Evolutionary conservation across 202 grass and related monocot species (phyloP).

Genomic region (Musa balbisiana): DNA sequence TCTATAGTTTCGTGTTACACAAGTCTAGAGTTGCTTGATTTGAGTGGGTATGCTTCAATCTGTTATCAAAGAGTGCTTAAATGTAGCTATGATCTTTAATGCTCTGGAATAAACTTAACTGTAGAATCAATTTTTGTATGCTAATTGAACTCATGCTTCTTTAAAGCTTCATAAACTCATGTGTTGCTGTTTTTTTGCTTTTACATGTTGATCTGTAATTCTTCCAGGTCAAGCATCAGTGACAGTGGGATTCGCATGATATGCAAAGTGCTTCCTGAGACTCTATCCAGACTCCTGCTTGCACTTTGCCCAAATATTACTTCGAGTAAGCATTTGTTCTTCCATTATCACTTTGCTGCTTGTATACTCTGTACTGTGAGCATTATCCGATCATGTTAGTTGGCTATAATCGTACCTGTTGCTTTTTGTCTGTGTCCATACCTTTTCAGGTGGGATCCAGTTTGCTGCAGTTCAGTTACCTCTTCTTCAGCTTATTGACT

Average conservation of each 20-base stretch:
- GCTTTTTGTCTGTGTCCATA: background rate
- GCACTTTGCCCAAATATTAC: constrained; percentile 76
- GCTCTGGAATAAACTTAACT: background rate
- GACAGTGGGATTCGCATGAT: constrained; percentile 86
- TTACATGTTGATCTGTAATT: background rate
- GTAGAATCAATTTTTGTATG: background rate
- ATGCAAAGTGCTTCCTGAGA: constrained; percentile 51
- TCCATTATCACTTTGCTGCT: constrained; percentile 3
- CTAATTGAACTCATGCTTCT: background rate
- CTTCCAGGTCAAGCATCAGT: constrained; percentile 67
- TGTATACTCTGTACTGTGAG: background rate
- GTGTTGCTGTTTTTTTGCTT: background rate
- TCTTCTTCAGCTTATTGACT: constrained; percentile 73
- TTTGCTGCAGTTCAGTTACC: constrained; percentile 56
- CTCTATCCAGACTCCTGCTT: constrained; percentile 49
- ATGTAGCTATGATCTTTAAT: background rate
- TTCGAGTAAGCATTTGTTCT: constrained; percentile 49
- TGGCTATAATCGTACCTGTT: constrained; percentile 17
- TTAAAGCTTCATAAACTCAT: background rate
- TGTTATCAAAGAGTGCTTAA: background rate
- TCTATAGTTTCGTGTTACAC: constrained; percentile 58
- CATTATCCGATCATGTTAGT: background rate
- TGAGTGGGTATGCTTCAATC: constrained; percentile 61
- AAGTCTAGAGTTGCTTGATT: constrained; percentile 80
- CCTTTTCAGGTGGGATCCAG: constrained; percentile 61